phyloP scores from a whole-genome alignment of 2,329 filamentous ascomycete genomes.

The Botrytis hyacinthi region DNA sequence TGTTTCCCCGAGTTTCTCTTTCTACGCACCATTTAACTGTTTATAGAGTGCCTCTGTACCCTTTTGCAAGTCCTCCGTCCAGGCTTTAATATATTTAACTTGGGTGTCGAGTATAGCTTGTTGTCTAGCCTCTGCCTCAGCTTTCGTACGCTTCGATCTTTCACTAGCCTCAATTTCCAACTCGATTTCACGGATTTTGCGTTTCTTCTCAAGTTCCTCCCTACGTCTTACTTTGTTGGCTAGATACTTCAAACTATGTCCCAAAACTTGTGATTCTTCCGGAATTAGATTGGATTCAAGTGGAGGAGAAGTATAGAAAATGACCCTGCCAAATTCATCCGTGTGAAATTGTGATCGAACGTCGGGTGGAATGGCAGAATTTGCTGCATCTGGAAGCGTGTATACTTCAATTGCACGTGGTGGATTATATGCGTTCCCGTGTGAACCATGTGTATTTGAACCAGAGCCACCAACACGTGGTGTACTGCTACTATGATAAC shows the following conservation, averaged over 20 bases:
- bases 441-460: constrained; percentile 25
- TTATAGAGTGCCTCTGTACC: constrained; percentile 36
- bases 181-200: constrained; percentile 33
- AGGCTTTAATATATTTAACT: constrained; percentile 27
- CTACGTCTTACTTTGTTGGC: constrained; percentile 45
- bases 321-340: constrained; percentile 61
- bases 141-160: constrained; percentile 31
- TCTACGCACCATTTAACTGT: constrained; percentile 33
- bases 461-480: constrained; percentile 26
- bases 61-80: constrained; percentile 30
- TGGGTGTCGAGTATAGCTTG: constrained; percentile 27
- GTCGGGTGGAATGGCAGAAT: constrained; percentile 60
- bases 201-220: constrained; percentile 36
- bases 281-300: constrained; percentile 44
- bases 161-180: constrained; percentile 35
- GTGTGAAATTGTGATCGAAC: constrained; percentile 65
- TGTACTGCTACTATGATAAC: constrained; percentile 30
- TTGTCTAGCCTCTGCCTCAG: constrained; percentile 23
- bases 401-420: constrained; percentile 63
- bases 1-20: constrained; percentile 23
- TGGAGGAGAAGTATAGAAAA: constrained; percentile 68
- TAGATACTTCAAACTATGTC: constrained; percentile 51
- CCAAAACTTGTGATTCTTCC: constrained; percentile 38
- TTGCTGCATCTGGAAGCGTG: constrained; percentile 61
- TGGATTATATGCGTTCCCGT: constrained; percentile 51